Evolutionary conservation across 768 basidiomycete genomes (phyloP).

Genomic region (Lyophyllum atratum): DNA sequence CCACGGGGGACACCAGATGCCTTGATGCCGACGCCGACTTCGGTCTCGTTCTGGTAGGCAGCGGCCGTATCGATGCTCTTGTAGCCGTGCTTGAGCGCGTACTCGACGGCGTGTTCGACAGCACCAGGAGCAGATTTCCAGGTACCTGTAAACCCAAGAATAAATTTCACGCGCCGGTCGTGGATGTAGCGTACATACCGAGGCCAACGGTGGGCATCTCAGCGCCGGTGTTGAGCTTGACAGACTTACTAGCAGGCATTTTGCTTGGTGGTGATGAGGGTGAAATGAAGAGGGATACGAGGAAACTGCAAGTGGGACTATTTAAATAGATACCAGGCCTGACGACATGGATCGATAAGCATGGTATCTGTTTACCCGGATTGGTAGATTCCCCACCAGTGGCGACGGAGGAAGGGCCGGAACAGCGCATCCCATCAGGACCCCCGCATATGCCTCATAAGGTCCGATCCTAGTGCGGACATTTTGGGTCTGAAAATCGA

Average conservation of each 20-base stretch:
- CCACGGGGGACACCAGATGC: slow-evolving; percentile 70
- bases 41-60: slow-evolving; percentile 72
- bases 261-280: too few relatives aligned
- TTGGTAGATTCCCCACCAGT: too few relatives aligned
- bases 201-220: slow-evolving; percentile 77
- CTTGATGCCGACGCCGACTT: slow-evolving; percentile 82
- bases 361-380: too few relatives aligned
- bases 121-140: slow-evolving; percentile 68
- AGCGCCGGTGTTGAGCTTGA: slow-evolving; percentile 76
- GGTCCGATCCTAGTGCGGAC: not conserved
- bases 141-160: slow-evolving; percentile 51
- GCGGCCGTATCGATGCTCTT: slow-evolving; percentile 71
- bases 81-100: slow-evolving; percentile 76
- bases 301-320: too few relatives aligned
- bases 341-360: too few relatives aligned
- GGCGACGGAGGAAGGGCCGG: too few relatives aligned
- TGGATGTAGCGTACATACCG: slow-evolving; percentile 35
- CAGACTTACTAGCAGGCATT: slow-evolving; percentile 51
- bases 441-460: too few relatives aligned
- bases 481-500: not conserved
- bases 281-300: too few relatives aligned
- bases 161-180: not conserved
- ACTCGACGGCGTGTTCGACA: slow-evolving; percentile 44
- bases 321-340: too few relatives aligned
- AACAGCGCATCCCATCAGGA: too few relatives aligned